phyloP scores from a whole-genome alignment of 139 green algal genomes.

The Chlorella sp. region DNA sequence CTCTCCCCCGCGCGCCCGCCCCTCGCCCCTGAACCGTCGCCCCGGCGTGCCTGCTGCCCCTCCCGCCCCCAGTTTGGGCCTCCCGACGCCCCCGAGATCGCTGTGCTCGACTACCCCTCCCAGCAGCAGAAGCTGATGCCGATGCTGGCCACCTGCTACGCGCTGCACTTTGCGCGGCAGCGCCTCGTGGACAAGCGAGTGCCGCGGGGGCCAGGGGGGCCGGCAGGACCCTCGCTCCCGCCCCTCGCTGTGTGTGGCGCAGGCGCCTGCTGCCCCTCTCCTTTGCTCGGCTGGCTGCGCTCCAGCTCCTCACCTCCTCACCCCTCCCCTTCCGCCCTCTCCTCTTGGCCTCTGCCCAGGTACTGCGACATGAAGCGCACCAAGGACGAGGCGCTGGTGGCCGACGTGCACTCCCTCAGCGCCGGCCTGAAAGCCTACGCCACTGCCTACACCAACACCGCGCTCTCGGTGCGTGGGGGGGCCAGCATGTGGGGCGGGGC shows the following conservation, averaged over 20 bases:
- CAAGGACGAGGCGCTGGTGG: constrained; percentile 63
- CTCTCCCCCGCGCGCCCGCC: too few species aligned
- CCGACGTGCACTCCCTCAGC: constrained; percentile 69
- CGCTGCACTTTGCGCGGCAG: constrained; percentile 66
- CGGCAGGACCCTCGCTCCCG: not conserved
- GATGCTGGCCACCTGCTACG: constrained; percentile 77
- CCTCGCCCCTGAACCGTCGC: too few species aligned
- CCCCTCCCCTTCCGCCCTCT: too few species aligned
- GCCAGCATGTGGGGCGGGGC: too few species aligned
- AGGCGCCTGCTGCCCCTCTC: not conserved
- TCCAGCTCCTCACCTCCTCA: too few species aligned
- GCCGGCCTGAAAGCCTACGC: constrained; percentile 67
- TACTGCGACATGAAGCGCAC: constrained; percentile 81
- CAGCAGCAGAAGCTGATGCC: constrained; percentile 82
- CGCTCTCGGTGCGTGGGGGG: constrained; percentile 46
- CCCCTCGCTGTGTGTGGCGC: constrained; percentile 14
- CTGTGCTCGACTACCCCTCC: constrained; percentile 82
- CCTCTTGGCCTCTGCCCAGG: too few species aligned
- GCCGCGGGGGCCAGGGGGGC: not conserved
- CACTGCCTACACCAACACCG: constrained; percentile 58
- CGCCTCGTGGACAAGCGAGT: constrained; percentile 53
- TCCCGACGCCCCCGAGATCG: constrained; percentile 65
- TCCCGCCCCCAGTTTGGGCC: constrained; percentile 92
- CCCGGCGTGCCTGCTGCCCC: too few species aligned
- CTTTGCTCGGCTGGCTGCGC: too few species aligned